Evolutionary conservation across 2,329 filamentous ascomycete genomes (phyloP).

Genomic region (Fusarium continuum): DNA sequence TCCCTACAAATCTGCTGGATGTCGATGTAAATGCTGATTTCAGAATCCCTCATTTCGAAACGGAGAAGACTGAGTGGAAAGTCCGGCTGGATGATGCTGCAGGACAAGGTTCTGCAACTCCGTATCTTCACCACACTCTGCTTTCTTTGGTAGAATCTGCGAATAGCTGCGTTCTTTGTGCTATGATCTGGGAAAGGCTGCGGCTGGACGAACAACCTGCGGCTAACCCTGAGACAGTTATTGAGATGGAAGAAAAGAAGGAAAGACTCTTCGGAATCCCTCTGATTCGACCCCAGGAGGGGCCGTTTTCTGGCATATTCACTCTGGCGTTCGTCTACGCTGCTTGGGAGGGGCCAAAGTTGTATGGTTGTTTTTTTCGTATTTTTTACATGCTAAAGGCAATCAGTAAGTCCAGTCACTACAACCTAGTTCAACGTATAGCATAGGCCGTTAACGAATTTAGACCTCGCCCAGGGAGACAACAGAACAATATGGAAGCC

Average conservation of each 20-base stretch:
- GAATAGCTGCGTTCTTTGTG: constrained; percentile 23
- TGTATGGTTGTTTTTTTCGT: neutral
- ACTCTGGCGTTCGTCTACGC: constrained; percentile 9
- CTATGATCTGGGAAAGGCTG: constrained; percentile 23
- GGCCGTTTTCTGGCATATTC: constrained; percentile 1
- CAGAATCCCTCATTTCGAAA: neutral
- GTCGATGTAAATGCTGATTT: neutral
- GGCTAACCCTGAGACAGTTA: neutral
- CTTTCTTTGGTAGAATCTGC: constrained; percentile 1
- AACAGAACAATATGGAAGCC: constrained; percentile 14
- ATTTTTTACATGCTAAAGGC: constrained; percentile 3
- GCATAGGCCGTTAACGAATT: constrained; percentile 2
- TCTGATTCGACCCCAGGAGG: neutral
- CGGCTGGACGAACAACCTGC: neutral
- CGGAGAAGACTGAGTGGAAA: neutral
- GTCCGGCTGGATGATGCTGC: neutral
- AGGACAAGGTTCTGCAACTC: neutral
- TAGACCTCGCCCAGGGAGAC: neutral
- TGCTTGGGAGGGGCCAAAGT: neutral
- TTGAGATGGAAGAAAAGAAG: neutral
- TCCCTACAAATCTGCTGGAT: neutral
- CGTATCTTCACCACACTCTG: constrained; percentile 18
- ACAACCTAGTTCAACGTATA: rapidly evolving
- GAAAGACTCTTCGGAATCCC: constrained; percentile 13
- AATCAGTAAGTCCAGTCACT: constrained; percentile 2